Conservation (phyloP, 2,329 filamentous ascomycete species). For the Leptographium lundbergii region DNA sequence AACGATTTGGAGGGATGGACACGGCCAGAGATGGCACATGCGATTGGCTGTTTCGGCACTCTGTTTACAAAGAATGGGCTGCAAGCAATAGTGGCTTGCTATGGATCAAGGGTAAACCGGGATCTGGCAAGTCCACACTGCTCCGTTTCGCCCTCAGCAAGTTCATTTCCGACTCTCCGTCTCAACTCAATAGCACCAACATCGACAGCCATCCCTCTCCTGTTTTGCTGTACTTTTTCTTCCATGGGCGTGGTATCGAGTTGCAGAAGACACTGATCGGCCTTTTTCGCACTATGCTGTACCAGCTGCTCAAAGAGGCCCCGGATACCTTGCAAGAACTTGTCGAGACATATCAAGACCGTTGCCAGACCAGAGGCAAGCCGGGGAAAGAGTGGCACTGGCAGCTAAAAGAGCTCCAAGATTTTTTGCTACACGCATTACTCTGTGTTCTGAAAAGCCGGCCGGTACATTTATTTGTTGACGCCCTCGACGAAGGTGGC, state of each 20-base stretch:
- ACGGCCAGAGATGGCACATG: constrained; percentile 1
- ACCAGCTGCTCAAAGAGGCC: constrained; percentile 18
- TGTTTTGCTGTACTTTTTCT: constrained; percentile 21
- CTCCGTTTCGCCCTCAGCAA: constrained; percentile 18
- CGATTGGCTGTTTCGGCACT: constrained; percentile 9
- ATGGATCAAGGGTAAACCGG: constrained; percentile 27
- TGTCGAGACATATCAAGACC: neutral
- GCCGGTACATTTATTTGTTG: constrained; percentile 19
- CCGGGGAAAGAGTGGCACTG: neutral
- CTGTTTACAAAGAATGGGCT: constrained; percentile 8
- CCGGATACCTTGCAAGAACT: constrained; percentile 10
- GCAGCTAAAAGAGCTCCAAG: neutral
- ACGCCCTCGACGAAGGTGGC: constrained; percentile 24
- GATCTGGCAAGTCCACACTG: constrained; percentile 18
- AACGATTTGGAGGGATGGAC: neutral
- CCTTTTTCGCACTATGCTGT: constrained; percentile 21
- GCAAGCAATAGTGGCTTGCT: constrained; percentile 15
- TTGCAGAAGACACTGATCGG: constrained; percentile 21
- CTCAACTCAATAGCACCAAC: neutral
- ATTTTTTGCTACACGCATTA: constrained; percentile 13
- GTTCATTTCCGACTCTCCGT: neutral
- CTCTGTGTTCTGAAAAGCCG: constrained; percentile 10
- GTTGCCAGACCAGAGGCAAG: constrained; percentile 2
- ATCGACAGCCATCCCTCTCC: neutral
- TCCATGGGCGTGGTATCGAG: constrained; percentile 19